phyloP scores from a whole-genome alignment of 1,284 basidiomycete species.

The Marasmius oreades region DNA sequence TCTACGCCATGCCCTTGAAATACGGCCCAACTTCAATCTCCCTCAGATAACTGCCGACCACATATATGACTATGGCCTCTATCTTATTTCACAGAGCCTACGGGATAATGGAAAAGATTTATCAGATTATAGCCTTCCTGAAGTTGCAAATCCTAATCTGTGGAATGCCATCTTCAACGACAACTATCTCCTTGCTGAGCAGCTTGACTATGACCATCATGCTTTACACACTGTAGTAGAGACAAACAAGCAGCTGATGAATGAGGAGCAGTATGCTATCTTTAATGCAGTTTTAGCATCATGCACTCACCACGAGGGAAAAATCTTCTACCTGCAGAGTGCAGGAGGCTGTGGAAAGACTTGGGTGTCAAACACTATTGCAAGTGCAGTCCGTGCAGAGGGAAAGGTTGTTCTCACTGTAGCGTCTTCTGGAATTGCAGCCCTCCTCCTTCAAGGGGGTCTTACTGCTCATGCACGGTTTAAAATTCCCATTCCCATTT shows the following conservation, averaged over 20 bases:
- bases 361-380: constrained; percentile 40
- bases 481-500: constrained; percentile 36
- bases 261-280: no score
- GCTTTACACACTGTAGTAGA: no score
- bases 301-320: constrained; percentile 12
- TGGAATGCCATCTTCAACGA: no score
- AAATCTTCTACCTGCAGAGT: constrained; percentile 41
- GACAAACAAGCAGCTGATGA: no score
- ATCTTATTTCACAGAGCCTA: no score
- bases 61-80: constrained; percentile 33
- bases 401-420: constrained; percentile 36
- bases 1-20: constrained; percentile 20
- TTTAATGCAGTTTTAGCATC: no score
- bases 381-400: constrained; percentile 23
- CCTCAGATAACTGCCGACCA: constrained; percentile 21
- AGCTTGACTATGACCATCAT: no score
- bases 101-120: no score
- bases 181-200: no score
- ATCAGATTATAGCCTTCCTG: no score
- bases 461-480: constrained; percentile 40
- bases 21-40: not conserved
- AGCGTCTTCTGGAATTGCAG: constrained; percentile 43
- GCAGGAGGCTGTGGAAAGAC: constrained; percentile 49
- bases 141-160: no score
- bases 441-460: constrained; percentile 37